Conservation (phyloP, 2,329 filamentous ascomycete genomes). For the Pseudogymnoascus verrucosus region DNA sequence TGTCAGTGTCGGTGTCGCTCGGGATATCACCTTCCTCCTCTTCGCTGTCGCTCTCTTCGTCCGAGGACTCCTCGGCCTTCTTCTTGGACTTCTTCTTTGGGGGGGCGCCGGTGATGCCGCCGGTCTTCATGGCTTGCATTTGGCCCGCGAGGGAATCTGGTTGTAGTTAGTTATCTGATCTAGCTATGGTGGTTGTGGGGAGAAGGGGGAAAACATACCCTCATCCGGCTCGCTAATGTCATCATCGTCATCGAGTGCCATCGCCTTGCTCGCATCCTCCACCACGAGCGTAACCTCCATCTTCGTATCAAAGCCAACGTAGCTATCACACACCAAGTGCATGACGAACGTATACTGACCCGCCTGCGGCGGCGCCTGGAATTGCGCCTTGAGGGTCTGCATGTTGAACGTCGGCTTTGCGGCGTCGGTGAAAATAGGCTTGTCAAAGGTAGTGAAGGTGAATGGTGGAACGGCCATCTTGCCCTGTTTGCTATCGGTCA, state of each 20-base stretch:
- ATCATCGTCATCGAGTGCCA: constrained; percentile 72
- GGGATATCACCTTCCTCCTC: constrained; percentile 56
- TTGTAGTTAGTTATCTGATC: constrained; percentile 15
- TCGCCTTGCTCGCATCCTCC: constrained; percentile 80
- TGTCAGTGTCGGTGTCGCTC: constrained; percentile 61
- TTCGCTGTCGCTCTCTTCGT: constrained; percentile 79
- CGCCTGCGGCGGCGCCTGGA: constrained; percentile 84
- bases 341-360: constrained; percentile 93
- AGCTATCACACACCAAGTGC: constrained; percentile 90
- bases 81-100: constrained; percentile 48
- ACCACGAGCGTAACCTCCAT: constrained; percentile 84
- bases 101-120: constrained; percentile 39
- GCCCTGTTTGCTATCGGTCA: constrained; percentile 87
- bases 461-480: constrained; percentile 96
- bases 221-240: constrained; percentile 98
- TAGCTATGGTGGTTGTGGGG: not conserved
- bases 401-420: constrained; percentile 89
- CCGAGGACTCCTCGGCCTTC: constrained; percentile 53
- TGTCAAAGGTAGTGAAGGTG: constrained; percentile 88
- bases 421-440: constrained; percentile 70
- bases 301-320: constrained; percentile 88
- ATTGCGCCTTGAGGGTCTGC: constrained; percentile 95
- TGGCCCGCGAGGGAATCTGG: constrained; percentile 82
- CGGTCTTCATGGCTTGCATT: constrained; percentile 79
- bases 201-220: constrained; percentile 51